Evolutionary conservation across 108 stramenopile genomes (phyloP).

Genomic region (Hondaea fermentalgiana): DNA sequence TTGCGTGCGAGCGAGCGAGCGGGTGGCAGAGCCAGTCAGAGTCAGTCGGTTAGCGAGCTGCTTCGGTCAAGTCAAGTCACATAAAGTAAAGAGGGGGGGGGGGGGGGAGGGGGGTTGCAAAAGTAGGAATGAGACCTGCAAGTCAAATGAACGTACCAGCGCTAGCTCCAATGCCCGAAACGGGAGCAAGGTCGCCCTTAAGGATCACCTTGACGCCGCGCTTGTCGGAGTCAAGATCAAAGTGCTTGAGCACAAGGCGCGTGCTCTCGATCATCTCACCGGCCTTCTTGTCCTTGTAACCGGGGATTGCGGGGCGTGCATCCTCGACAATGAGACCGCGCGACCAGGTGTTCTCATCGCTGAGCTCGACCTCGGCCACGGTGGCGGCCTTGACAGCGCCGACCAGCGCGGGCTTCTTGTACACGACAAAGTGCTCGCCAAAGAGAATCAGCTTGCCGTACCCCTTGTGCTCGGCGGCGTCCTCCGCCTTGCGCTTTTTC

Average conservation of each 20-base stretch:
- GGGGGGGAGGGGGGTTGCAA: too few relatives aligned
- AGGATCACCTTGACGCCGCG: conserved; percentile 56
- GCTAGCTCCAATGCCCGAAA: conserved; percentile 65
- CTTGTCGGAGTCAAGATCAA: conserved; percentile 46
- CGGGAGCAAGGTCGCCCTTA: conserved; percentile 68
- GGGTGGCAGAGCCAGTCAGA: not conserved
- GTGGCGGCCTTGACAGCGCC: conserved; percentile 73
- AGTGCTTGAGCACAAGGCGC: conserved; percentile 59
- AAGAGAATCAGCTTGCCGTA: conserved; percentile 75
- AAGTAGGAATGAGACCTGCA: too few relatives aligned
- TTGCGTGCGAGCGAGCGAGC: not conserved
- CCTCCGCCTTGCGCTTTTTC: not conserved
- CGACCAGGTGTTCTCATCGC: not conserved
- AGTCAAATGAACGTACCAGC: not conserved
- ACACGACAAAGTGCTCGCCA: conserved; percentile 80
- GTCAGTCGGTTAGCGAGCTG: not conserved
- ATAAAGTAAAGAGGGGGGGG: too few relatives aligned
- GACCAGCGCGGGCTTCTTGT: conserved; percentile 72
- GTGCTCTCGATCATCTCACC: conserved; percentile 66
- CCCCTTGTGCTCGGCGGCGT: conserved; percentile 31
- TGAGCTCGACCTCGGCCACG: conserved; percentile 51
- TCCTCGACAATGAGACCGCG: conserved; percentile 53
- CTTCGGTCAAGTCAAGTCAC: too few relatives aligned
- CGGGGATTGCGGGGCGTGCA: conserved; percentile 70
- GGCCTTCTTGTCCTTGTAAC: conserved; percentile 68